Conservation (phyloP, 2,329 filamentous ascomycete species). For the Phoma sp. region DNA sequence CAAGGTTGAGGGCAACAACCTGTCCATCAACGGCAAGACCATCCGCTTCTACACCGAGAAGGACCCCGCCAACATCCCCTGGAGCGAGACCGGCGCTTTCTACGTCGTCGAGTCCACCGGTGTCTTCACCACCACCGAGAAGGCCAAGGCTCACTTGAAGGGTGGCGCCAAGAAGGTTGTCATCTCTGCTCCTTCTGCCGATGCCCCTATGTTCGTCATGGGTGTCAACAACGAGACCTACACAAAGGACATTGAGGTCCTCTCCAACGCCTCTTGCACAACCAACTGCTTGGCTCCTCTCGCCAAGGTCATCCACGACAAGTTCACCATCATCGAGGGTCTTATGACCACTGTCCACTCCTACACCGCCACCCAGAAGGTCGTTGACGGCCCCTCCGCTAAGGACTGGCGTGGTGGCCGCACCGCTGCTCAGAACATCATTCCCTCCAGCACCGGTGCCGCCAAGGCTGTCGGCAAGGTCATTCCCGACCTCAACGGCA, state of each 20-base stretch:
- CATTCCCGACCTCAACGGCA: slow-evolving; percentile 96
- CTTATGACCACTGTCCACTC: slow-evolving; percentile 99
- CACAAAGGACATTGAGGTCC: slow-evolving; percentile 87
- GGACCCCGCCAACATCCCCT: slow-evolving; percentile 89
- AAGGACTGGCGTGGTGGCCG: slow-evolving; percentile 99
- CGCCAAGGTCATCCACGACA: slow-evolving; percentile 99
- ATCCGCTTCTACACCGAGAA: slow-evolving; percentile 94
- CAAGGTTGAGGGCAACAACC: slow-evolving; percentile 72
- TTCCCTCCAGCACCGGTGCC: slow-evolving; percentile 97
- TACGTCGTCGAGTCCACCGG: slow-evolving; percentile 98
- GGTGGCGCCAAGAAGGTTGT: slow-evolving; percentile 95
- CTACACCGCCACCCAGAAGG: slow-evolving; percentile 99
- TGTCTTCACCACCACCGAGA: slow-evolving; percentile 98
- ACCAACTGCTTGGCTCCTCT: slow-evolving; percentile 99
- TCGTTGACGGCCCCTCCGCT: slow-evolving; percentile 93
- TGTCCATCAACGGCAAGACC: slow-evolving; percentile 92
- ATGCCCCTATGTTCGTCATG: slow-evolving; percentile 99
- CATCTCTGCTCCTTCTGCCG: slow-evolving; percentile 87
- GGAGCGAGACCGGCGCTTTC: slow-evolving; percentile 83
- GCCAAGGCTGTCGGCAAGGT: slow-evolving; percentile 99
- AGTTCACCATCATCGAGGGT: slow-evolving; percentile 96
- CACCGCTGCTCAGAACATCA: slow-evolving; percentile 99
- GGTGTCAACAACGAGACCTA: slow-evolving; percentile 97
- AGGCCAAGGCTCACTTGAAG: slow-evolving; percentile 92
- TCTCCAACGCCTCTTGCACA: slow-evolving; percentile 99